Percentiles rank a stretch among this genome's conserved stretches.
Conservation (phyloP, 2,329 filamentous ascomycete species). For the Diplodia sapinea region DNA sequence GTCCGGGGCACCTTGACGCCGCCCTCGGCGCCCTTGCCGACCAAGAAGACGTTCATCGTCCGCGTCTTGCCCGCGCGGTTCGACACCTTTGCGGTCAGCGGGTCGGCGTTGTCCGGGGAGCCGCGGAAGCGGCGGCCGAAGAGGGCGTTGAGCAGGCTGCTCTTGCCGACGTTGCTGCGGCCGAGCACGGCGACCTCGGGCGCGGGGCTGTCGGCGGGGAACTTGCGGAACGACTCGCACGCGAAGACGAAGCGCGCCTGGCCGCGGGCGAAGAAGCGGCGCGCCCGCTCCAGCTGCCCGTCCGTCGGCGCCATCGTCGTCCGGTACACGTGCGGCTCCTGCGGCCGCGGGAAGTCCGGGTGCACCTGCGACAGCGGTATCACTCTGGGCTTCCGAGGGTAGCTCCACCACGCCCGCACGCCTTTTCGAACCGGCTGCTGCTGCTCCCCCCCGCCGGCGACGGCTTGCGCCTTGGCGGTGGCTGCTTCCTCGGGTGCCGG, state of each 20-base stretch:
- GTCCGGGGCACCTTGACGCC: constrained; percentile 20
- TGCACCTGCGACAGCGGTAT: not conserved
- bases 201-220: constrained; percentile 58
- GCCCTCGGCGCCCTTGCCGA: constrained; percentile 33
- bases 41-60: constrained; percentile 71
- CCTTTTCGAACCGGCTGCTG: no score
- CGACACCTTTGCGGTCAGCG: constrained; percentile 61
- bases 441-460: no score
- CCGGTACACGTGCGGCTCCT: constrained; percentile 26
- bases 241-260: constrained; percentile 65
- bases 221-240: constrained; percentile 64
- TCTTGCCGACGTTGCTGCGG: constrained; percentile 74
- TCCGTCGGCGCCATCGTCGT: constrained; percentile 38
- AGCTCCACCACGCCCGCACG: no score
- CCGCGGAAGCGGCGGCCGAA: constrained; percentile 45
- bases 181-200: constrained; percentile 72
- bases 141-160: constrained; percentile 68
- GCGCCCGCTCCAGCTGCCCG: constrained; percentile 50
- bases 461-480: no score
- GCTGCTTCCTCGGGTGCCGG: not conserved
- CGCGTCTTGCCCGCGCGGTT: constrained; percentile 61
- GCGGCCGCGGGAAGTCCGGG: constrained; percentile 1
- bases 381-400: no score
- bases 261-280: constrained; percentile 51
- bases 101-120: constrained; percentile 35